Conservation (phyloP, 495 filamentous ascomycete genomes). For the Aspergillus olivimuriae region DNA sequence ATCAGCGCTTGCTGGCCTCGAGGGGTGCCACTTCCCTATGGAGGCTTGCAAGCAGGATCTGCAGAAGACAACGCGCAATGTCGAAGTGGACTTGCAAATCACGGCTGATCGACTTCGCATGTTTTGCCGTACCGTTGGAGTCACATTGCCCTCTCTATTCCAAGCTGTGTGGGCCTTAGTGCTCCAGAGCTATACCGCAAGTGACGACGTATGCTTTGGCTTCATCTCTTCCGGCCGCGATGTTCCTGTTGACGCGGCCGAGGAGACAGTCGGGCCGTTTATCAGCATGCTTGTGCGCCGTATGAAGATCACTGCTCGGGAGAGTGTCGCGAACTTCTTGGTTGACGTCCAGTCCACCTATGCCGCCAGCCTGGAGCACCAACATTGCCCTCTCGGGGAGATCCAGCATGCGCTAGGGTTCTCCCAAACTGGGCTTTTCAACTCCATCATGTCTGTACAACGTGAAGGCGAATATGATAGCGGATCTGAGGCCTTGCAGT, state of each 20-base stretch:
- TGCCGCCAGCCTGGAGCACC: too few relatives aligned
- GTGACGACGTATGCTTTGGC: constrained; percentile 31
- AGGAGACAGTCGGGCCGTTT: constrained; percentile 2
- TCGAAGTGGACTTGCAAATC: too few relatives aligned
- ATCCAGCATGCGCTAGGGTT: neutral
- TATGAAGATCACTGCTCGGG: constrained; percentile 11
- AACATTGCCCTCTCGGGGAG: neutral
- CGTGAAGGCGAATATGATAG: neutral
- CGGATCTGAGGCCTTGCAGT: neutral
- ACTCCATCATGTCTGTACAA: neutral
- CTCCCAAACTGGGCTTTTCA: neutral
- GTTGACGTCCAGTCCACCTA: too few relatives aligned
- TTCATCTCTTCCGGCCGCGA: constrained; percentile 10
- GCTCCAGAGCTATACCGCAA: constrained; percentile 44
- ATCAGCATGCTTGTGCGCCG: constrained; percentile 9
- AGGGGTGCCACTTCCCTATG: too few relatives aligned
- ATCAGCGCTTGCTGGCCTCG: too few relatives aligned
- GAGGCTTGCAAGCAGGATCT: too few relatives aligned
- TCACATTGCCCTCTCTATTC: neutral
- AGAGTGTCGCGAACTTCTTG: neutral
- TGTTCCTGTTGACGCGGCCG: constrained; percentile 5
- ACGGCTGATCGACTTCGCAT: neutral
- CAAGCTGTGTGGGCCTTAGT: constrained; percentile 33
- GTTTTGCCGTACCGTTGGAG: neutral
- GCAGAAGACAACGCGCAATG: too few relatives aligned